Percentiles rank a stretch among this genome's conserved stretches.
phyloP scores from a whole-genome alignment of 2,329 filamentous ascomycete species.

The Fusarium illudens region DNA sequence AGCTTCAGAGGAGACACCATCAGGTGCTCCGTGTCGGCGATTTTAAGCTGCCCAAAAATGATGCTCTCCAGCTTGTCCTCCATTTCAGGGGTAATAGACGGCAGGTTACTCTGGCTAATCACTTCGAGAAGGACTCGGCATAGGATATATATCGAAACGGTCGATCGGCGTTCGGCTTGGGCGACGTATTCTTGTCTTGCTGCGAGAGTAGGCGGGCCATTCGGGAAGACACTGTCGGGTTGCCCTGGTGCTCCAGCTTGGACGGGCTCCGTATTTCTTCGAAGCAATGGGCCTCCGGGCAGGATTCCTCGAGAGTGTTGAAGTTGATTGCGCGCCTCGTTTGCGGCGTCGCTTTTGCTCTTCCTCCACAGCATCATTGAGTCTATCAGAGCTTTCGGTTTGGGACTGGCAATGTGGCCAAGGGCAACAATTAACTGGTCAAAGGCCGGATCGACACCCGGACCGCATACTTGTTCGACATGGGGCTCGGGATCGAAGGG shows the following conservation, averaged over 20 bases:
- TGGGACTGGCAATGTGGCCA: constrained; percentile 92
- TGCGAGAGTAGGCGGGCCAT: constrained; percentile 51
- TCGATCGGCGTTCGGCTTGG: constrained; percentile 87
- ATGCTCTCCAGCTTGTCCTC: constrained; percentile 94
- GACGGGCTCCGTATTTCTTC: constrained; percentile 78
- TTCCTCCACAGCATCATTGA: constrained; percentile 99
- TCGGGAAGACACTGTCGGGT: constrained; percentile 45
- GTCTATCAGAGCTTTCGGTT: constrained; percentile 94
- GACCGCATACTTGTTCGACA: constrained; percentile 90
- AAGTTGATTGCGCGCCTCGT: constrained; percentile 68
- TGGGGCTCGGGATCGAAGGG: constrained; percentile 82
- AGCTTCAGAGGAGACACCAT: constrained; percentile 81
- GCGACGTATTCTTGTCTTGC: constrained; percentile 75
- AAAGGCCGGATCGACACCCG: constrained; percentile 85
- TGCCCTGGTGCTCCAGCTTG: constrained; percentile 51
- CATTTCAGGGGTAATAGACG: constrained; percentile 87
- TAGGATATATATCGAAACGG: constrained; percentile 93
- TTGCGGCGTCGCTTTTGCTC: constrained; percentile 89
- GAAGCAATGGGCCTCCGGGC: constrained; percentile 62
- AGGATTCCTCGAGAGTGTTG: constrained; percentile 59
- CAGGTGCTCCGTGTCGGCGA: constrained; percentile 83
- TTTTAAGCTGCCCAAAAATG: constrained; percentile 94
- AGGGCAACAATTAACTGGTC: constrained; percentile 94
- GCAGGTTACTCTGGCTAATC: constrained; percentile 85
- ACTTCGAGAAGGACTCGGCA: constrained; percentile 95